Conservation (phyloP, 169 alveolate genomes). For the Eimeria praecox region DNA sequence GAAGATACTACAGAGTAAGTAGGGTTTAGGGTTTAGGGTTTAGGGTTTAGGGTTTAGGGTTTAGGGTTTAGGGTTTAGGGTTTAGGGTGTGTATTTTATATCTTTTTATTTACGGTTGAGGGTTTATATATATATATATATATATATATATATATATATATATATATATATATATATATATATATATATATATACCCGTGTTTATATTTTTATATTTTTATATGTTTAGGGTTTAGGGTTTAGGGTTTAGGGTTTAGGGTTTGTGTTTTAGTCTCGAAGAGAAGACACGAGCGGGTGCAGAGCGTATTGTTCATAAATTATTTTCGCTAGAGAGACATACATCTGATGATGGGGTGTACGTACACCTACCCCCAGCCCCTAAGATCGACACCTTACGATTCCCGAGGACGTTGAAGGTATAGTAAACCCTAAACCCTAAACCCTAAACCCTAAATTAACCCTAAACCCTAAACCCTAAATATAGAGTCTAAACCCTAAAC, state of each 20-base stretch:
- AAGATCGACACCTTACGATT: neutral
- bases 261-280: neutral
- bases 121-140: too few relatives aligned
- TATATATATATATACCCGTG: too few relatives aligned
- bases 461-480: too few relatives aligned
- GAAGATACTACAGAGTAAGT: neutral
- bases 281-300: neutral
- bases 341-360: neutral
- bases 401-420: neutral
- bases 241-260: conserved; percentile 1
- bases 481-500: too few relatives aligned
- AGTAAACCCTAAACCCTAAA: neutral
- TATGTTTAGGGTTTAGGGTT: neutral
- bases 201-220: too few relatives aligned
- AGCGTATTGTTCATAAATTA: neutral
- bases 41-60: neutral
- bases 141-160: neutral
- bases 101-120: neutral
- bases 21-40: neutral
- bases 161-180: neutral
- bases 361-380: neutral
- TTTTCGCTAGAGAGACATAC: neutral
- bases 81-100: neutral
- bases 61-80: neutral
- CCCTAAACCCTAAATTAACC: neutral